phyloP scores from a whole-genome alignment of 2,329 filamentous ascomycete species.

The Pseudocercospora vitis region DNA sequence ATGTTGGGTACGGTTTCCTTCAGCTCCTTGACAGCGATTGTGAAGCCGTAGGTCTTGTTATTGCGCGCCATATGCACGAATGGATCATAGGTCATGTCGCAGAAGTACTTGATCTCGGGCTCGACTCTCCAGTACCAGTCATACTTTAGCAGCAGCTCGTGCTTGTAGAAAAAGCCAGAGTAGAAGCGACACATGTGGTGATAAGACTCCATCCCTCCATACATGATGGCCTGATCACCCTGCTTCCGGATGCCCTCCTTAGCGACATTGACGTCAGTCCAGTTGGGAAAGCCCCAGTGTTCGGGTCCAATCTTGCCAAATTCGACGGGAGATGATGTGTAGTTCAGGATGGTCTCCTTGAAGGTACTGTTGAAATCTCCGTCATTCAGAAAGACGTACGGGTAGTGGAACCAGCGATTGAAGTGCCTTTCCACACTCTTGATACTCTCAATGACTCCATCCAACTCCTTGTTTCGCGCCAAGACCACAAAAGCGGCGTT shows the following conservation, averaged over 20 bases:
- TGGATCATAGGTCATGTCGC: slow-evolving; percentile 98
- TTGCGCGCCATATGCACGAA: slow-evolving; percentile 90
- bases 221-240: slow-evolving; percentile 97
- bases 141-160: slow-evolving; percentile 90
- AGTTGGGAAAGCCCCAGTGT: slow-evolving; percentile 97
- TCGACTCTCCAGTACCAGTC: slow-evolving; percentile 99
- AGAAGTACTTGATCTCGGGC: slow-evolving; percentile 99
- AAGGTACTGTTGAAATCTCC: slow-evolving; percentile 95
- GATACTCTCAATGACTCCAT: slow-evolving; percentile 92
- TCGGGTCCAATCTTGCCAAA: slow-evolving; percentile 88
- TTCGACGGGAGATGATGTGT: slow-evolving; percentile 84
- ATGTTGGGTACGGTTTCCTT: slow-evolving; percentile 98
- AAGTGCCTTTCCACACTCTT: slow-evolving; percentile 99
- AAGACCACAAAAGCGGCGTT: slow-evolving; percentile 96
- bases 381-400: slow-evolving; percentile 97
- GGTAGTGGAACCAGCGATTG: slow-evolving; percentile 98
- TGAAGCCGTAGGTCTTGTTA: slow-evolving; percentile 99
- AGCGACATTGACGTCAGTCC: slow-evolving; percentile 90
- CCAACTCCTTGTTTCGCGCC: slow-evolving; percentile 92
- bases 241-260: slow-evolving; percentile 96
- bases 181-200: slow-evolving; percentile 99
- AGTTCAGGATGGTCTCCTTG: slow-evolving; percentile 81
- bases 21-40: slow-evolving; percentile 96
- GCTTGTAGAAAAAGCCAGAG: slow-evolving; percentile 99
- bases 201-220: slow-evolving; percentile 97